These are phyloP conservation scores for Phoma sp. DNA, from an alignment of 2,329 filamentous ascomycete genomes.

Conservation along the genomic window DNA sequence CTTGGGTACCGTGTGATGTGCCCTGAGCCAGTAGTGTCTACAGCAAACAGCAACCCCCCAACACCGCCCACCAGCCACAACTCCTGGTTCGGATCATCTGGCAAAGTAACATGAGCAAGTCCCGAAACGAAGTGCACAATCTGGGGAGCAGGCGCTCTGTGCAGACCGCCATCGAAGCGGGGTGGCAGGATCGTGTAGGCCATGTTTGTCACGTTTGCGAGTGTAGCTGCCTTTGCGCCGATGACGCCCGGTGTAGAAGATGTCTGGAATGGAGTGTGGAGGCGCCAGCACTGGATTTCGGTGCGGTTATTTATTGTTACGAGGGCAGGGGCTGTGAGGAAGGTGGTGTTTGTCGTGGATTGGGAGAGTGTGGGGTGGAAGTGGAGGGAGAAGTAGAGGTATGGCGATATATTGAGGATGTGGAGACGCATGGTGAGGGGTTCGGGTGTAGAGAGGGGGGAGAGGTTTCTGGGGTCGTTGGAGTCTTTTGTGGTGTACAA, in stretches of 20 bases:
- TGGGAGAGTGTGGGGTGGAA: constrained; percentile 6
- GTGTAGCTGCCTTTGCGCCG: constrained; percentile 27
- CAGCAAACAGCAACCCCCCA: too few relatives aligned
- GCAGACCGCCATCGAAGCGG: too few relatives aligned
- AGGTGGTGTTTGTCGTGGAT: constrained; percentile 16
- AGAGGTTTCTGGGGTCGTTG: not conserved
- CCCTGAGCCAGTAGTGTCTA: too few relatives aligned
- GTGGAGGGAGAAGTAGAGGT: not conserved
- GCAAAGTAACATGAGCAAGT: too few relatives aligned
- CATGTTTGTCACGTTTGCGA: constrained; percentile 33
- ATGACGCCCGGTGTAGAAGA: constrained; percentile 36
- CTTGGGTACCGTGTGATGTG: too few relatives aligned
- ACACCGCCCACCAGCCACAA: too few relatives aligned
- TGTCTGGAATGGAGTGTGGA: constrained; percentile 32
- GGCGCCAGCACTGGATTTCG: constrained; percentile 45
- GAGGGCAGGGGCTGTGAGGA: constrained; percentile 42
- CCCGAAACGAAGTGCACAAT: too few relatives aligned
- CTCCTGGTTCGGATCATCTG: too few relatives aligned
- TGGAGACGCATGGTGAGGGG: not conserved
- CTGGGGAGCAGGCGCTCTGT: too few relatives aligned
- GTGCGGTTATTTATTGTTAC: constrained; percentile 43
- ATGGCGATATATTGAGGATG: not conserved
- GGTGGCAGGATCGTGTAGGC: too few relatives aligned
- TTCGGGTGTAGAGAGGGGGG: not conserved
- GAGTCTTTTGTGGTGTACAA: too few relatives aligned